Conservation (phyloP, 2,329 filamentous ascomycete genomes). For the Aphanocladium album region DNA sequence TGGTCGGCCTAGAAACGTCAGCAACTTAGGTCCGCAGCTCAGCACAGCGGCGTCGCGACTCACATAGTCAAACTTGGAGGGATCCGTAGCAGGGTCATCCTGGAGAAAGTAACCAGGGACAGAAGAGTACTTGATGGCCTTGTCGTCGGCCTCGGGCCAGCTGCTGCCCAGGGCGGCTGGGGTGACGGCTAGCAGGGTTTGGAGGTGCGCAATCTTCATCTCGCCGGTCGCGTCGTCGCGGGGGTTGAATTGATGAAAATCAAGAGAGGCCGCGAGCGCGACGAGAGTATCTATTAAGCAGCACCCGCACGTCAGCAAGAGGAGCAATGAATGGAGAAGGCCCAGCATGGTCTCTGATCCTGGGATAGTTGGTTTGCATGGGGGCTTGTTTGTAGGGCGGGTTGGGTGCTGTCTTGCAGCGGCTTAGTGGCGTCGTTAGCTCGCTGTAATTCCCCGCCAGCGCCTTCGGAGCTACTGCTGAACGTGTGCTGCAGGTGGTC, state of each 20-base stretch:
- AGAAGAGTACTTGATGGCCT: constrained; percentile 54
- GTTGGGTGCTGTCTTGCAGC: background rate
- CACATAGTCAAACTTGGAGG: constrained; percentile 60
- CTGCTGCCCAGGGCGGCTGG: constrained; percentile 23
- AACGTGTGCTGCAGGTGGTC: background rate
- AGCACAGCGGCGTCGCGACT: constrained; percentile 19
- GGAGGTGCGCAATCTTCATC: constrained; percentile 30
- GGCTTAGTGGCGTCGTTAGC: background rate
- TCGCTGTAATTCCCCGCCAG: background rate
- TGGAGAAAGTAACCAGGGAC: constrained; percentile 60
- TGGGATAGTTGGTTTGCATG: background rate
- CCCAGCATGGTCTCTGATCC: background rate
- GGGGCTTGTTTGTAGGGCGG: background rate
- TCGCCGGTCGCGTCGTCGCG: background rate
- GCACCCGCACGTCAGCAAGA: background rate
- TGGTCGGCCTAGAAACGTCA: constrained; percentile 40
- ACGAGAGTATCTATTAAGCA: background rate
- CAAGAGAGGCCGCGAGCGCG: background rate
- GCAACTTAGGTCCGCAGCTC: background rate
- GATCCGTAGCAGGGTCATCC: constrained; percentile 52
- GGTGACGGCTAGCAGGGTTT: constrained; percentile 25
- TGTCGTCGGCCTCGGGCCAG: constrained; percentile 28
- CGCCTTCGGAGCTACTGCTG: too few relatives aligned
- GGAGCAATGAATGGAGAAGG: background rate
- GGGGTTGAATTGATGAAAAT: background rate